Conservation (phyloP, 345 rosid genomes). For the Crucihimalaya himalaica region DNA sequence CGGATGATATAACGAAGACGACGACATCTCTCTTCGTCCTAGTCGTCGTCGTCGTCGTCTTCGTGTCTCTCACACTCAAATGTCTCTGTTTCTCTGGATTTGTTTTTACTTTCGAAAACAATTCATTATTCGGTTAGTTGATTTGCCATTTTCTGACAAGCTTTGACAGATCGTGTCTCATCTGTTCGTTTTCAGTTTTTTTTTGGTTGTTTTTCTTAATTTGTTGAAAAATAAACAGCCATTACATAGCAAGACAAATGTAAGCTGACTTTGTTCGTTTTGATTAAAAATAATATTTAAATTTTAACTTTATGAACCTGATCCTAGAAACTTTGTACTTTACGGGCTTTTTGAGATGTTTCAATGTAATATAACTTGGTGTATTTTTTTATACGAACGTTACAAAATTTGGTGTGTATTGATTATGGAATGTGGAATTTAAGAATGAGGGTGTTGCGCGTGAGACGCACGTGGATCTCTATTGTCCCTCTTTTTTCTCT, state of each 20-base stretch:
- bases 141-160: slow-evolving; percentile 30
- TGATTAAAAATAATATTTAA: no score
- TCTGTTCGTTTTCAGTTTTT: slow-evolving; percentile 26
- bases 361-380: neutral
- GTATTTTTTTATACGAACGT: neutral
- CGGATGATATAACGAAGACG: slow-evolving; percentile 22
- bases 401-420: neutral
- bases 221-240: slow-evolving; percentile 7
- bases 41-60: slow-evolving; percentile 28
- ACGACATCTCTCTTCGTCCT: slow-evolving; percentile 16
- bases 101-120: neutral
- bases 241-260: slow-evolving; percentile 5
- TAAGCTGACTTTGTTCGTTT: slow-evolving; percentile 1
- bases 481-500: slow-evolving; percentile 17
- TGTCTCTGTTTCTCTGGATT: neutral
- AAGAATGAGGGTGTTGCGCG: neutral
- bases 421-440: slow-evolving; percentile 1
- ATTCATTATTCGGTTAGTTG: slow-evolving; percentile 26
- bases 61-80: slow-evolving; percentile 30
- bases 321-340: no score
- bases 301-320: no score
- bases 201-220: slow-evolving; percentile 1
- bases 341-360: neutral
- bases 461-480: slow-evolving; percentile 24
- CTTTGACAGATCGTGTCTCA: slow-evolving; percentile 26